Percentiles rank a stretch among this genome's conserved stretches.
Evolutionary conservation across 2,329 filamentous ascomycete species (phyloP).

Genomic region (Xylaria sp.): DNA sequence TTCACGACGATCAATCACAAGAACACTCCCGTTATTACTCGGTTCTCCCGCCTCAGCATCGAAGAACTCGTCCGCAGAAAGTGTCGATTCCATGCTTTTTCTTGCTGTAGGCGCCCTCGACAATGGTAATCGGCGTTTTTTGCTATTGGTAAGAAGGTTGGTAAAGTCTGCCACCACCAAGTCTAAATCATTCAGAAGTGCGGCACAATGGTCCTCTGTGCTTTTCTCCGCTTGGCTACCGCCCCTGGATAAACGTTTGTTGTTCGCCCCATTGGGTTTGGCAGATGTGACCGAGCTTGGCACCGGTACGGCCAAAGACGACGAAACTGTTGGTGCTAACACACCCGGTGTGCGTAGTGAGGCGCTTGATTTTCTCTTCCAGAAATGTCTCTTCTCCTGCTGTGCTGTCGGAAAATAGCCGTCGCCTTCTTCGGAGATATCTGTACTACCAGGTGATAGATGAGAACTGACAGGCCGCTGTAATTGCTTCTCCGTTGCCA

Average conservation of each 20-base stretch:
- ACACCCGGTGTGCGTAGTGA: constrained; percentile 50
- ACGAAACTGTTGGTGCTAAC: constrained; percentile 47
- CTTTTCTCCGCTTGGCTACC: constrained; percentile 62
- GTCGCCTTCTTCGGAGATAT: constrained; percentile 55
- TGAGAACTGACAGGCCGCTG: constrained; percentile 45
- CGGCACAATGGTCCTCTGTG: constrained; percentile 81
- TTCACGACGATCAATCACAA: constrained; percentile 73
- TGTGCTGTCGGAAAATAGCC: constrained; percentile 57
- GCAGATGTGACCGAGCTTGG: constrained; percentile 45
- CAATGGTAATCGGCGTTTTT: constrained; percentile 69
- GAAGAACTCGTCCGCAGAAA: constrained; percentile 88
- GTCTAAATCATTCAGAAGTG: constrained; percentile 84
- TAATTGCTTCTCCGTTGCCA: constrained; percentile 66
- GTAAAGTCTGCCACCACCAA: constrained; percentile 83
- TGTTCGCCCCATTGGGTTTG: constrained; percentile 39
- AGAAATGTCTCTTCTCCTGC: constrained; percentile 76
- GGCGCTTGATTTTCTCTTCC: constrained; percentile 83
- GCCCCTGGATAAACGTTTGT: constrained; percentile 46
- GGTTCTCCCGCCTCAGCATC: constrained; percentile 76
- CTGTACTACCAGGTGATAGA: constrained; percentile 49
- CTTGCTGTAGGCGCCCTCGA: constrained; percentile 57
- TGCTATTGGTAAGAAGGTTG: constrained; percentile 76
- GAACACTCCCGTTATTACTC: constrained; percentile 65
- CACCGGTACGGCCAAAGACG: constrained; percentile 51
- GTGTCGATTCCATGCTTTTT: constrained; percentile 79